Percentiles rank a stretch among this genome's conserved stretches.
Conservation (phyloP, 768 basidiomycete genomes). For the Agaricus blazei region DNA sequence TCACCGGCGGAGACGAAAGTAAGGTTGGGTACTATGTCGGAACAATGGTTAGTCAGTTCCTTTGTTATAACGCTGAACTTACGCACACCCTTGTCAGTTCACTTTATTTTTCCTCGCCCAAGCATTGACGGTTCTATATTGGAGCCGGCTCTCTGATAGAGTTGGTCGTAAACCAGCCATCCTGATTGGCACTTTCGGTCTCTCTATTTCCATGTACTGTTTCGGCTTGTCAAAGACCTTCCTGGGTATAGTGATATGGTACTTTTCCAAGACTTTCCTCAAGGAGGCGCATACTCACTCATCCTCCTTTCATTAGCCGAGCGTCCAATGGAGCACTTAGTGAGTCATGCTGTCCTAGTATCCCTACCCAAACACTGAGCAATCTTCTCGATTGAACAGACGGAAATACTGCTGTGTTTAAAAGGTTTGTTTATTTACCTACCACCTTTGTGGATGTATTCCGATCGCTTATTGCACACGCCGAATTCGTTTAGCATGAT, state of each 20-base stretch:
- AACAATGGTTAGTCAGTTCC: slow-evolving; percentile 43
- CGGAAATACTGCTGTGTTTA: slow-evolving; percentile 65
- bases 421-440: slow-evolving; percentile 29
- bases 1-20: slow-evolving; percentile 66
- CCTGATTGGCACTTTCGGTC: slow-evolving; percentile 56
- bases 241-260: slow-evolving; percentile 55
- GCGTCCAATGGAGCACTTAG: slow-evolving; percentile 69
- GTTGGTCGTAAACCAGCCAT: slow-evolving; percentile 79
- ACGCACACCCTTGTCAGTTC: slow-evolving; percentile 39
- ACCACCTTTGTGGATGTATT: too few relatives aligned
- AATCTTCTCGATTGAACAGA: slow-evolving; percentile 20
- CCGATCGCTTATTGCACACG: background rate
- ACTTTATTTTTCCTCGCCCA: slow-evolving; percentile 78
- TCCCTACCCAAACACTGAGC: too few relatives aligned
- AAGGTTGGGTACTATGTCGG: slow-evolving; percentile 76
- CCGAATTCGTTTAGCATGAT: slow-evolving; percentile 42
- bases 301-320: slow-evolving; percentile 37
- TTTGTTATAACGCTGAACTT: background rate
- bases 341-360: slow-evolving; percentile 20
- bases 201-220: slow-evolving; percentile 65
- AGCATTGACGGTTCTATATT: slow-evolving; percentile 67
- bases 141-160: slow-evolving; percentile 68
- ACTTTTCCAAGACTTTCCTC: background rate
- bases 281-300: background rate
- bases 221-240: slow-evolving; percentile 72